These are phyloP conservation scores for Rasamsonia emersonii DNA, from an alignment of 2,329 filamentous ascomycete species.

Conservation along the genomic window DNA sequence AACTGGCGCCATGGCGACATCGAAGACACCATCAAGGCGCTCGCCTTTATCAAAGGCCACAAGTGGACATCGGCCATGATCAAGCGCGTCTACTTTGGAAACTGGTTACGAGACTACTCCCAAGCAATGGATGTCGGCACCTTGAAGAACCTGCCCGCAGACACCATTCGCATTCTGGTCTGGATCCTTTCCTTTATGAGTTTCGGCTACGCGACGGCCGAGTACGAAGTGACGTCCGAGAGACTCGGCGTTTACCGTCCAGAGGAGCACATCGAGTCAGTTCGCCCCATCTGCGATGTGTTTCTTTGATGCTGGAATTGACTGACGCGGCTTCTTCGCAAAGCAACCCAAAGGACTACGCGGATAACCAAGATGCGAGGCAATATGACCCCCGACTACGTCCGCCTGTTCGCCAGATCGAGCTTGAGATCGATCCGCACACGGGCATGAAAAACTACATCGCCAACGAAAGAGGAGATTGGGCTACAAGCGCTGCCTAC, in stretches of 20 bases:
- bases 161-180: slow-evolving; percentile 69
- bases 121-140: slow-evolving; percentile 75
- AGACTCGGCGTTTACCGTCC: slow-evolving; percentile 72
- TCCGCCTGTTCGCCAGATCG: slow-evolving; percentile 62
- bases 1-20: slow-evolving; percentile 57
- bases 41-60: slow-evolving; percentile 69
- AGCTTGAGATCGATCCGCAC: slow-evolving; percentile 62
- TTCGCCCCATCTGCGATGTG: not conserved
- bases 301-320: slow-evolving; percentile 46
- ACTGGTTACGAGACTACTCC: slow-evolving; percentile 80
- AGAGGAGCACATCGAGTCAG: slow-evolving; percentile 49
- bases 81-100: slow-evolving; percentile 74
- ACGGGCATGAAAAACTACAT: slow-evolving; percentile 99
- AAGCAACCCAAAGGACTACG: slow-evolving; percentile 72
- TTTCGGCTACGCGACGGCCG: slow-evolving; percentile 76
- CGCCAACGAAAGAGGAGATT: slow-evolving; percentile 75
- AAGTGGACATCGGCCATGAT: slow-evolving; percentile 78
- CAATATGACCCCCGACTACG: slow-evolving; percentile 68
- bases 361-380: slow-evolving; percentile 76
- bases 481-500: slow-evolving; percentile 85
- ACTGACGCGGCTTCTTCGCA: not conserved
- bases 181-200: slow-evolving; percentile 76
- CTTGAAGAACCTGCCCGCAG: slow-evolving; percentile 67
- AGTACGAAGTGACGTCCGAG: slow-evolving; percentile 76
- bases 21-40: slow-evolving; percentile 69